These are phyloP conservation scores for Platanus orientalis DNA, from an alignment of 164 flowering plant genomes.

Conservation along the genomic window DNA sequence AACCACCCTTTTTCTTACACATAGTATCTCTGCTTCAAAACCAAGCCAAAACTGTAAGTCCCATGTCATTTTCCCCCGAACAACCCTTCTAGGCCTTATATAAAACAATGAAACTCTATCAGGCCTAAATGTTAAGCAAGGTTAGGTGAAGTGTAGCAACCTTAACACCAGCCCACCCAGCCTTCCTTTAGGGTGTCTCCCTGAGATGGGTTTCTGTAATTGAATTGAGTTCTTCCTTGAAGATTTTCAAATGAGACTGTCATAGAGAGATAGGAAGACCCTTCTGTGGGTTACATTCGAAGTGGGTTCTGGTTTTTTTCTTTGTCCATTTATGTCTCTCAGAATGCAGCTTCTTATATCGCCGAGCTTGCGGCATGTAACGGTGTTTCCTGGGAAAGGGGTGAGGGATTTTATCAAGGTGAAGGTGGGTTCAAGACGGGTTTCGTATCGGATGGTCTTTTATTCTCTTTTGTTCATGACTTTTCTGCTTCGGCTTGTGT, in stretches of 20 bases:
- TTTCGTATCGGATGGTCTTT: slow-evolving; percentile 73
- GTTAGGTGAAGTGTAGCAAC: slow-evolving; percentile 77
- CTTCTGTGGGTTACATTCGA: background rate
- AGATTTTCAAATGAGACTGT: background rate
- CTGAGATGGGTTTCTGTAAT: slow-evolving; percentile 7
- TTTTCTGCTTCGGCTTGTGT: slow-evolving; percentile 72
- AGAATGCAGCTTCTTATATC: slow-evolving; percentile 87
- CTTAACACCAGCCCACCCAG: too few relatives aligned
- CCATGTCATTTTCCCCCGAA: slow-evolving; percentile 46
- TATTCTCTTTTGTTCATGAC: slow-evolving; percentile 67
- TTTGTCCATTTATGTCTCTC: background rate
- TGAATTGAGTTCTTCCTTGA: slow-evolving; percentile 1
- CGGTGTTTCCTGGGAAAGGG: slow-evolving; percentile 77
- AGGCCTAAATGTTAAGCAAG: slow-evolving; percentile 66
- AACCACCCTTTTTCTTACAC: slow-evolving; percentile 5
- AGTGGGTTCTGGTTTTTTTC: background rate
- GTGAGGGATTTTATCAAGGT: slow-evolving; percentile 79
- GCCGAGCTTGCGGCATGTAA: slow-evolving; percentile 87
- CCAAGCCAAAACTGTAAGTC: slow-evolving; percentile 26
- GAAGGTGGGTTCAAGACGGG: slow-evolving; percentile 55
- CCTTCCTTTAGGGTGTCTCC: slow-evolving; percentile 31
- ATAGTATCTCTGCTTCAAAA: background rate
- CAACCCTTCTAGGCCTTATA: slow-evolving; percentile 36
- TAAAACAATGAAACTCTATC: background rate
- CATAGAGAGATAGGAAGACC: background rate